Evolutionary conservation across 2,329 filamentous ascomycete species (phyloP).

Genomic region (Apiospora rasikravindrae): DNA sequence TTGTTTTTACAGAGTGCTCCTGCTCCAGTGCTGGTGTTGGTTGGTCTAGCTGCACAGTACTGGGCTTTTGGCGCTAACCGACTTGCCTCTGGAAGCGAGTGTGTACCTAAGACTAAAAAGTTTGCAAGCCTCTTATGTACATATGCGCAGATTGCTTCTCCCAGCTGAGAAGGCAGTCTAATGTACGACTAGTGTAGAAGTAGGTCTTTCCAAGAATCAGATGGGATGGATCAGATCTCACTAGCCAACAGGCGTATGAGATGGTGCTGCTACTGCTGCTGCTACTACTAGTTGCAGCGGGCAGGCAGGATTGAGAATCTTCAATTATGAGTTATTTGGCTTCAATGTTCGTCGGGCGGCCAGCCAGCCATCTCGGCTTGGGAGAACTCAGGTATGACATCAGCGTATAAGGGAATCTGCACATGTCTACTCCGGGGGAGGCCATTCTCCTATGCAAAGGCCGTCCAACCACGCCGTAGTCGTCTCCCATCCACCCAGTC

Average conservation of each 20-base stretch:
- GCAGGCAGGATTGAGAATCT: background rate
- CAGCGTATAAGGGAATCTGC: background rate
- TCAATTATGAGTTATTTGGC: background rate
- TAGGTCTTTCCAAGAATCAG: background rate
- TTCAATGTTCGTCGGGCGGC: background rate
- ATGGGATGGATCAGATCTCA: slow-evolving; percentile 14
- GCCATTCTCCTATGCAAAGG: background rate
- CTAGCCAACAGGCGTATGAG: background rate
- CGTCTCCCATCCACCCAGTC: background rate
- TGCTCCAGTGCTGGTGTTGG: background rate
- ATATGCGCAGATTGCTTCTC: background rate
- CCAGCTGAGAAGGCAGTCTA: background rate
- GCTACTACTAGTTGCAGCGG: background rate
- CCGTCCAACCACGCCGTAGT: background rate
- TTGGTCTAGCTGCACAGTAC: background rate
- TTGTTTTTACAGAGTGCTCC: background rate
- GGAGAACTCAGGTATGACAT: background rate
- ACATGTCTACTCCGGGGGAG: background rate
- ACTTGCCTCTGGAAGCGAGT: too few species aligned
- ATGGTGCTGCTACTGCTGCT: too few species aligned
- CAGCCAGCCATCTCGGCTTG: background rate
- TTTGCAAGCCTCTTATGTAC: background rate
- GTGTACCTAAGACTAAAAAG: too few species aligned
- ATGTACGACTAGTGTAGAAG: background rate
- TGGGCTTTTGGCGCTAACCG: too few species aligned